Base-by-base conservation (phyloP, 225 moss, liverwort and hornwort species). In the Neckera pumila region DNA sequence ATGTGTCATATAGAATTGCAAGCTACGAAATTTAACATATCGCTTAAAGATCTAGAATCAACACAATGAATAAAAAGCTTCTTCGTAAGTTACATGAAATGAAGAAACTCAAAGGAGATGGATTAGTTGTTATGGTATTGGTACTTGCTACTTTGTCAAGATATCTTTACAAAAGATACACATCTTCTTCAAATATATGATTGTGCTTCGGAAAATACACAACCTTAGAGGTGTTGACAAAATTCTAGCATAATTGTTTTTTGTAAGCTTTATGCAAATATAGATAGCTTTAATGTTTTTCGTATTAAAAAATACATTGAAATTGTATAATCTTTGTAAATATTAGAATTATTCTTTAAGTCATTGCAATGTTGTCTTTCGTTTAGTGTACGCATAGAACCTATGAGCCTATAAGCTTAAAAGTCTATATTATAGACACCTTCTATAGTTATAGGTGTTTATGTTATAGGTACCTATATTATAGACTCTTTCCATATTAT, bases 31-130 rank as follows among this genome's bases (percentile, higher is more conserved):
- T 73, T 28, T 47, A 12, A 11, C 47, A 45, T 73, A 30, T 73
- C 0, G 10, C 0, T 0, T 27, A 28, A 43, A 72, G 17, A 43
- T 10, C 28, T 10, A 6, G 9, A 18, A 30, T 27, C 3, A 0
- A 27, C 16, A 43, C 17, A 43, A 15, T 11, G 20, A 42, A 42
- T 27, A 16, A 16, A 71, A 72, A 27, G 16, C 16, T 9, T 43
- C 16, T 6, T 6, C 8, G 45, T 47, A 47, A 8, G 8, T 47
- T 47, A 47, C 9, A 47, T 47, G 47, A 47, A 47, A 40, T 69
- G 40, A 40, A 71, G 42, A 42, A 71, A 71, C 15, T 2, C 0
- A 42, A 14, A 40, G 15, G 25, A 0, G 5, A 27, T 72, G 43
- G 72, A 72, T 6, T 43, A 16, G 27, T 71, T 26, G 26, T 71